Evolutionary conservation across 1,139 yeast genomes (phyloP).

Genomic region (Nakaseomyces delphensis): DNA sequence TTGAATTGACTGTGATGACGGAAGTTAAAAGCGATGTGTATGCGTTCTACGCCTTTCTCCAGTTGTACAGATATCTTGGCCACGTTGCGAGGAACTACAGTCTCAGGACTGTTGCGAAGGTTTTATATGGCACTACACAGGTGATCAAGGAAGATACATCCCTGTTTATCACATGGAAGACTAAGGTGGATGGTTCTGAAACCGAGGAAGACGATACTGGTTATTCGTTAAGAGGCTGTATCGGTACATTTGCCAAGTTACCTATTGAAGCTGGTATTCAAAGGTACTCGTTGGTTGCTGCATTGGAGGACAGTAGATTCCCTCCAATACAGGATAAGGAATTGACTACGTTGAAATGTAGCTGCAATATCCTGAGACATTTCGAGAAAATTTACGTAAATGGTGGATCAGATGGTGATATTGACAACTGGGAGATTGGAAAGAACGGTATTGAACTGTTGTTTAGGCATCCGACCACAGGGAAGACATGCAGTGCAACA

Average conservation of each 20-base stretch:
- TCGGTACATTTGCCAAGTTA: conserved; percentile 64
- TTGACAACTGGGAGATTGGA: conserved; percentile 72
- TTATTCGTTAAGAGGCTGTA: conserved; percentile 70
- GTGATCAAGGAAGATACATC: conserved; percentile 37
- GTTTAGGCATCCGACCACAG: conserved; percentile 39
- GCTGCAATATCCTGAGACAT: conserved; percentile 33
- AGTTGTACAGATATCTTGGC: conserved; percentile 19
- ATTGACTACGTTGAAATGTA: conserved; percentile 37
- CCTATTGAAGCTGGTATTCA: conserved; percentile 50
- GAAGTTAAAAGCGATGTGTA: conserved; percentile 10
- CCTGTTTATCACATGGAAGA: conserved; percentile 83
- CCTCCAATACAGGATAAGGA: conserved; percentile 53
- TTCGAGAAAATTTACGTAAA: conserved; percentile 24
- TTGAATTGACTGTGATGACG: neutral
- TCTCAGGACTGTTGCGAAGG: conserved; percentile 3
- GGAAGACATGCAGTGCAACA: conserved; percentile 52
- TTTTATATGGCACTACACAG: neutral
- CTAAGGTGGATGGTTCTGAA: conserved; percentile 26
- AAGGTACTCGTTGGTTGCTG: conserved; percentile 58
- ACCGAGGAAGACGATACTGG: conserved; percentile 11
- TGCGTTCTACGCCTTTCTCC: conserved; percentile 30
- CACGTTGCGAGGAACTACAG: conserved; percentile 4
- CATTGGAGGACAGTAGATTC: conserved; percentile 72
- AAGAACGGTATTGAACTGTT: conserved; percentile 57
- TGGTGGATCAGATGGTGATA: conserved; percentile 18